Base-by-base conservation (phyloP, 2,329 filamentous ascomycete genomes). In the Colletotrichum acutatum region DNA sequence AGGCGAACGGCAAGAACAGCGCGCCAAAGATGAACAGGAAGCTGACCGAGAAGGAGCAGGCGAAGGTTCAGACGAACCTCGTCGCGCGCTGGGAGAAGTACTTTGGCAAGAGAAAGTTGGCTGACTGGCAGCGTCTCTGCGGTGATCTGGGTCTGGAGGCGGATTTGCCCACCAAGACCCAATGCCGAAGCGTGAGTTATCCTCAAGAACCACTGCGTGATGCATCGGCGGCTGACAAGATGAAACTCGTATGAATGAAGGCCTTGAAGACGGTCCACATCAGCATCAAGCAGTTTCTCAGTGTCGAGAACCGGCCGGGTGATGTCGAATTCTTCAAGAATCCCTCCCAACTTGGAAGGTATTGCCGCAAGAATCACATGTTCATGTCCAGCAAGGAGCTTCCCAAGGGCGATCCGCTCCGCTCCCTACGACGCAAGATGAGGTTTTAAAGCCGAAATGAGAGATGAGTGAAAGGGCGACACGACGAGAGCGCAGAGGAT, bases 261-360 rank as follows among this genome's bases (percentile, higher is more conserved):
- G 84, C 81, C 3, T 77, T 88, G 2, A 76, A 76, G n/a, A 74
- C 60, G 0, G 78, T 88, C 5, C 83, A 84, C 77, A 81, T 89
- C 70, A 89, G 89, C 71, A 88, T 89, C 49, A 74, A 72, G 32
- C 87, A 89, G 76, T 86, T 89, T 68, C 77, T 89, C 7, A 74
- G 79, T 0, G 83, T 81, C 11, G 66, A 82, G 28, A 67, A 76
- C 6, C 74, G 70, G 14, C 79, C 78, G 1, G 58, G 72, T 0
- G 67, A 60, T 0, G 79, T 85, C 3, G 72, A 19, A 1, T 78
- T 77, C 37, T 88, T 86, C 74, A 7, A 22, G 1, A 84, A 49
- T 68, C 69, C 79, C 24, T 2, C 7, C 0, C 76, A 77, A 4
- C 82, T 89, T 3, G 73, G 79, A 0, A 5, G 62, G 0, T 86